A percentile compares a stretch with the other conserved stretches of the same genome.
phyloP scores from a whole-genome alignment of 23 red algal species.

The Agarophyton chilense region DNA sequence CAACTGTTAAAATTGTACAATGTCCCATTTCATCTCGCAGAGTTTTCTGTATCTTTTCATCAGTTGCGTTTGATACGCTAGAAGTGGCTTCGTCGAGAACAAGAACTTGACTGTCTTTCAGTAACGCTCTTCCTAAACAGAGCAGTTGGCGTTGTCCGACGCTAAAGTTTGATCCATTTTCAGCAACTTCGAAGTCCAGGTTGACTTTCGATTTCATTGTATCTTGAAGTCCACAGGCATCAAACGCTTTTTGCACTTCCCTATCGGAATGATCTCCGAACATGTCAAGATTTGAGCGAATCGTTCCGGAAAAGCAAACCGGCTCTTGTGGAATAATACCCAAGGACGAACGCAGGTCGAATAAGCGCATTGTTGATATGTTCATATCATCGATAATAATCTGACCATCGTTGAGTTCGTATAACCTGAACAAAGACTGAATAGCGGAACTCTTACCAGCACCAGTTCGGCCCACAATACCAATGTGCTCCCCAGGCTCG shows the following conservation, averaged over 20 bases:
- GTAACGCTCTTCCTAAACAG: conserved; percentile 82
- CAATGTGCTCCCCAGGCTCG: conserved; percentile 75
- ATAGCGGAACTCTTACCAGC: conserved; percentile 89
- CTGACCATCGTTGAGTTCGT: conserved; percentile 62
- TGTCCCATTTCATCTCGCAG: conserved; percentile 74
- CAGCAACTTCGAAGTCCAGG: conserved; percentile 62
- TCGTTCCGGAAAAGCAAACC: conserved; percentile 81
- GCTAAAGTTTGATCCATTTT: conserved; percentile 74
- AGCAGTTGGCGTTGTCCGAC: conserved; percentile 91
- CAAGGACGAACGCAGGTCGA: conserved; percentile 73
- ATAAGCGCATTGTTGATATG: conserved; percentile 63
- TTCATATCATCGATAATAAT: conserved; percentile 83
- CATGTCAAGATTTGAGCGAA: conserved; percentile 92
- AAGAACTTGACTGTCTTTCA: conserved; percentile 75
- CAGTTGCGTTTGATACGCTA: conserved; percentile 74
- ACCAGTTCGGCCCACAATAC: conserved; percentile 91
- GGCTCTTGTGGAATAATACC: conserved; percentile 91
- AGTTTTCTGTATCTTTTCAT: conserved; percentile 78
- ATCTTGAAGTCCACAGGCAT: conserved; percentile 67
- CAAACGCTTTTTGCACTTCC: conserved; percentile 69
- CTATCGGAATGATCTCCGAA: conserved; percentile 70
- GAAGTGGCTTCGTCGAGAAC: conserved; percentile 92
- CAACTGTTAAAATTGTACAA: conserved; percentile 83
- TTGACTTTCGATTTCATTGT: conserved; percentile 48
- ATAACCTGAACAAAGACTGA: conserved; percentile 73